These are phyloP conservation scores for Rubia yunnanensis DNA, from an alignment of 257 asterid species.

Conservation along the genomic window DNA sequence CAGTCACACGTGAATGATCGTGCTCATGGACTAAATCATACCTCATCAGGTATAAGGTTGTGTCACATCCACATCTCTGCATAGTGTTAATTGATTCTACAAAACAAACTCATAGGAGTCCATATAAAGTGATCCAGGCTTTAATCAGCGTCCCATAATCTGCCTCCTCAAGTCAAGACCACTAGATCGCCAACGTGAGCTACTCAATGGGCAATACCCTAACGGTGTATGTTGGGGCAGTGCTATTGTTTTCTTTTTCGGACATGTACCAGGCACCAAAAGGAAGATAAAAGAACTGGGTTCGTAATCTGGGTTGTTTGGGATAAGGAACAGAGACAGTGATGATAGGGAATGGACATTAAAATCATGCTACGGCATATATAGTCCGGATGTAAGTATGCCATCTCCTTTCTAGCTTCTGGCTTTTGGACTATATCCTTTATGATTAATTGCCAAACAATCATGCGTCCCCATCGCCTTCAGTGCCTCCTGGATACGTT, in stretches of 20 bases:
- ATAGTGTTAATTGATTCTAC: too few species aligned
- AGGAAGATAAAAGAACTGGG: background rate
- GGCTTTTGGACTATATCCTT: background rate
- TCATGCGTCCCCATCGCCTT: conserved; percentile 3
- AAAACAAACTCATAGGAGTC: too few species aligned
- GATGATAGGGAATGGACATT: conserved; percentile 1
- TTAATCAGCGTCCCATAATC: background rate
- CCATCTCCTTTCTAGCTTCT: background rate
- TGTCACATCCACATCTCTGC: too few species aligned
- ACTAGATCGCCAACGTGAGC: background rate
- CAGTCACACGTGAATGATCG: too few species aligned
- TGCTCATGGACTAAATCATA: too few species aligned
- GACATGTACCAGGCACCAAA: background rate
- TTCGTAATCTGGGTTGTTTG: background rate
- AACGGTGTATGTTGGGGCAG: background rate
- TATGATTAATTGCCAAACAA: background rate
- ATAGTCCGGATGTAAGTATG: background rate
- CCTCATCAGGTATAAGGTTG: too few species aligned
- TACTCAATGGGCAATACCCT: background rate
- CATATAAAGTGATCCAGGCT: background rate
- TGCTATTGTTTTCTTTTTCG: background rate
- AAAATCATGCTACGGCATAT: background rate
- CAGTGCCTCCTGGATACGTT: background rate
- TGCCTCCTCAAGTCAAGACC: background rate
- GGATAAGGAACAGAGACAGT: conserved; percentile 1